phyloP scores from a whole-genome alignment of 2,329 filamentous ascomycete species.

The Pyrenophora graminea region DNA sequence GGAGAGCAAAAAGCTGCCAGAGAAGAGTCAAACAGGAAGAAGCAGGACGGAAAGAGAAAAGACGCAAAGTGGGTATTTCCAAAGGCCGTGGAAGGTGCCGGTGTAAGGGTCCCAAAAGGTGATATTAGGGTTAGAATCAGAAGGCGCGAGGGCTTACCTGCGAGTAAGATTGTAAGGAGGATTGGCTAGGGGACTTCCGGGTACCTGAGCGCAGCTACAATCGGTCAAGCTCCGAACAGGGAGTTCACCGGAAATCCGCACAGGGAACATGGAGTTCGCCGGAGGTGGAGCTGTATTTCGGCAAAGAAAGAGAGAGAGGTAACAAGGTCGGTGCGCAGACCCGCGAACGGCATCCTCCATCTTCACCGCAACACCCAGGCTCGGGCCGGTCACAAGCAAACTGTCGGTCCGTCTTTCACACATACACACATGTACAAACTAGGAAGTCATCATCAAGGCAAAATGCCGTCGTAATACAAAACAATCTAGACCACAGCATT shows the following conservation, averaged over 20 bases:
- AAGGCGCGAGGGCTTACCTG: conserved; percentile 36
- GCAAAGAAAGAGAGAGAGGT: no score
- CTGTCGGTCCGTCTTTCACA: no score
- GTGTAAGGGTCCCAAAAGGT: conserved; percentile 56
- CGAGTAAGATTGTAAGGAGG: conserved; percentile 13
- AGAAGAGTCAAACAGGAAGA: conserved; percentile 13
- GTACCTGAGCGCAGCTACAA: conserved; percentile 2
- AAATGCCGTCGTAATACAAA: no score
- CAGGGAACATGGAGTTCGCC: no score
- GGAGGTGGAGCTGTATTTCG: no score
- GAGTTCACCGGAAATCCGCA: background rate
- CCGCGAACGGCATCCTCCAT: no score
- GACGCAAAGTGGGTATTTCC: conserved; percentile 56
- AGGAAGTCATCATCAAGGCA: no score
- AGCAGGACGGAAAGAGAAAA: conserved; percentile 14
- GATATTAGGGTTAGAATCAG: conserved; percentile 61
- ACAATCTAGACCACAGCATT: no score
- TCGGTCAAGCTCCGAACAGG: background rate
- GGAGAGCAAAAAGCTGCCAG: conserved; percentile 16
- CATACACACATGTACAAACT: no score
- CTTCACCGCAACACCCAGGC: no score
- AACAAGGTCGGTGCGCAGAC: no score
- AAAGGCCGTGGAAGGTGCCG: conserved; percentile 50
- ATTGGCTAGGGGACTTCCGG: conserved; percentile 15
- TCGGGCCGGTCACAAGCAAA: no score